Evolutionary conservation across 495 filamentous ascomycete species (phyloP).

Genomic region (Penicillium malachiteum): DNA sequence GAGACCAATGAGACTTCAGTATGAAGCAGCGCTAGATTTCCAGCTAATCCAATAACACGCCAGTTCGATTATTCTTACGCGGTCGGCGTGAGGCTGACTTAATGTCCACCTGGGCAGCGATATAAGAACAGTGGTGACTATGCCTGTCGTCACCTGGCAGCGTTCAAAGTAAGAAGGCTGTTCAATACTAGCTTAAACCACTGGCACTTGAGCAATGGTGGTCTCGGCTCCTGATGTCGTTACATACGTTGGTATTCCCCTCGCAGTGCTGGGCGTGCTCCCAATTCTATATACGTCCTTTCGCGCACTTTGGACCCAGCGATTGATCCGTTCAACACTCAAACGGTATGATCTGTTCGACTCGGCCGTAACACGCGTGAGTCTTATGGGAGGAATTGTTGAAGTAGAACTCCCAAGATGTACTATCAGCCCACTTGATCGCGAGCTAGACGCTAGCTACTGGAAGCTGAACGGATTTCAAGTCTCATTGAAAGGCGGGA

Average conservation of each 20-base stretch:
- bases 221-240: slow-evolving; percentile 4
- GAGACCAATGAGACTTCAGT: no score
- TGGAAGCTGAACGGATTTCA: slow-evolving; percentile 8
- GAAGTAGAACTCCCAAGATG: slow-evolving; percentile 9
- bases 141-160: no score
- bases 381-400: slow-evolving; percentile 5
- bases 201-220: no score
- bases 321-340: background rate
- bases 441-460: slow-evolving; percentile 4
- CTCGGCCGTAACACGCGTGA: slow-evolving; percentile 7
- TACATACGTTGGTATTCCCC: slow-evolving; percentile 10
- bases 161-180: no score
- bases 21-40: no score
- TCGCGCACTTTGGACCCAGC: slow-evolving; percentile 3
- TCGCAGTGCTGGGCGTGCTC: slow-evolving; percentile 6
- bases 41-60: no score
- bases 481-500: slow-evolving; percentile 4
- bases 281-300: slow-evolving; percentile 6
- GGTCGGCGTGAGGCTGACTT: no score
- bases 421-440: slow-evolving; percentile 5
- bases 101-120: no score
- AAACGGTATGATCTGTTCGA: slow-evolving; percentile 1
- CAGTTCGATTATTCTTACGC: no score
- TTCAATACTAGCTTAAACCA: no score
- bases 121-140: no score